Evolutionary conservation across 2,329 filamentous ascomycete genomes (phyloP).

Genomic region (Cercospora citrullina): DNA sequence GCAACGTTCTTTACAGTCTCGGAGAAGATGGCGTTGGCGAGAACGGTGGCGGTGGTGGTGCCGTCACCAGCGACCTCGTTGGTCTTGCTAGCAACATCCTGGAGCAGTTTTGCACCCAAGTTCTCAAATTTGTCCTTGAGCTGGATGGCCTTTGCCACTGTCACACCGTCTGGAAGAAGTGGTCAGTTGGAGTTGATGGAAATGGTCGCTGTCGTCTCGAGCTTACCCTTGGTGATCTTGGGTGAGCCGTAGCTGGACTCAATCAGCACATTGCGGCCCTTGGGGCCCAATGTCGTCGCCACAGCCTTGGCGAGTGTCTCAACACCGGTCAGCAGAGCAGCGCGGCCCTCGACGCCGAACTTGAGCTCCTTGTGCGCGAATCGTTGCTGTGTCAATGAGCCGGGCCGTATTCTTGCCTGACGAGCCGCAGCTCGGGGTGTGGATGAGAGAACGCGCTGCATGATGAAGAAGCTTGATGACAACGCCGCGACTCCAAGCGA

Average conservation of each 20-base stretch:
- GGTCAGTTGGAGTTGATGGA: constrained; percentile 19
- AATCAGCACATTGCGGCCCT: constrained; percentile 97
- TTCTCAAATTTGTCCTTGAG: constrained; percentile 99
- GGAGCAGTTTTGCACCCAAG: constrained; percentile 91
- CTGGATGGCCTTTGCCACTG: constrained; percentile 71
- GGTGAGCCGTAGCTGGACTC: constrained; percentile 98
- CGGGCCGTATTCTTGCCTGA: constrained; percentile 54
- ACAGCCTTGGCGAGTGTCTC: constrained; percentile 97
- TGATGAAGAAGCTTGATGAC: constrained; percentile 42
- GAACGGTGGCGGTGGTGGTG: constrained; percentile 95
- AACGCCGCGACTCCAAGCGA: constrained; percentile 20
- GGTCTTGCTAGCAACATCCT: constrained; percentile 98
- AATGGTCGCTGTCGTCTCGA: constrained; percentile 20
- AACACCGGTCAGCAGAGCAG: constrained; percentile 85
- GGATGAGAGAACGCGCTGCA: constrained; percentile 94
- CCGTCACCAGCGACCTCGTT: constrained; percentile 99
- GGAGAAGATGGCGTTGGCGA: constrained; percentile 97
- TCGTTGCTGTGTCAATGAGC: constrained; percentile 79
- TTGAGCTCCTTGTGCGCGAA: constrained; percentile 99
- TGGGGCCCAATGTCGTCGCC: constrained; percentile 92
- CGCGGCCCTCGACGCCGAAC: constrained; percentile 93
- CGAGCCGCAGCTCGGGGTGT: constrained; percentile 77
- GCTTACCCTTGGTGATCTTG: constrained; percentile 97
- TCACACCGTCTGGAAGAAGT: constrained; percentile 50
- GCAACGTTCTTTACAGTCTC: constrained; percentile 99